Evolutionary conservation across 2,329 filamentous ascomycete species (phyloP).

Genomic region (Hymenoscyphus fraxineus): DNA sequence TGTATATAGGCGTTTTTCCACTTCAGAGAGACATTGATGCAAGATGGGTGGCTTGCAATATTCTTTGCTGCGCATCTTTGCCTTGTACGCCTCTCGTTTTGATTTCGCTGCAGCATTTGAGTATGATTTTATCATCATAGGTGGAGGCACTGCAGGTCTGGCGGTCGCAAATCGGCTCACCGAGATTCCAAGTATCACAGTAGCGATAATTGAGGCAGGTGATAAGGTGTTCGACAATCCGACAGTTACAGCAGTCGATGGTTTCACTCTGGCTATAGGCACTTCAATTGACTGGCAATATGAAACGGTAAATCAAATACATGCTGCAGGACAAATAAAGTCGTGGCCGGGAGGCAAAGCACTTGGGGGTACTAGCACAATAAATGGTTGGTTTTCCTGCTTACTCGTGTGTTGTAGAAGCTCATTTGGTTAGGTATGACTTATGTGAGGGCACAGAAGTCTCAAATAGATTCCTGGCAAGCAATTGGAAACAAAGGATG

Average conservation of each 20-base stretch:
- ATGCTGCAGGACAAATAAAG: conserved; percentile 13
- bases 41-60: neutral
- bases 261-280: conserved; percentile 14
- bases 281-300: conserved; percentile 25
- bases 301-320: conserved; percentile 14
- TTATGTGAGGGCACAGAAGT: conserved; percentile 18
- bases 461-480: conserved; percentile 40
- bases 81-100: neutral
- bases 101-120: neutral
- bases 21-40: neutral
- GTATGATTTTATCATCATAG: conserved; percentile 22
- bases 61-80: neutral
- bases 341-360: conserved; percentile 19
- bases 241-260: conserved; percentile 18
- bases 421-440: conserved; percentile 16
- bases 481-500: conserved; percentile 41
- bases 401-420: neutral
- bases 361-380: conserved; percentile 20
- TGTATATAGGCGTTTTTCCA: neutral
- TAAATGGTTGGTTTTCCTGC: conserved; percentile 26
- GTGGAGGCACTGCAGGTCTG: conserved; percentile 23
- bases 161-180: conserved; percentile 25
- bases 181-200: conserved; percentile 16
- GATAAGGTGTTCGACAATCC: conserved; percentile 16
- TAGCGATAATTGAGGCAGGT: conserved; percentile 27